A percentile compares a stretch with the other conserved stretches of the same genome.
phyloP scores from a whole-genome alignment of 148 eudicot species.

The Camellia lanceoleosa region DNA sequence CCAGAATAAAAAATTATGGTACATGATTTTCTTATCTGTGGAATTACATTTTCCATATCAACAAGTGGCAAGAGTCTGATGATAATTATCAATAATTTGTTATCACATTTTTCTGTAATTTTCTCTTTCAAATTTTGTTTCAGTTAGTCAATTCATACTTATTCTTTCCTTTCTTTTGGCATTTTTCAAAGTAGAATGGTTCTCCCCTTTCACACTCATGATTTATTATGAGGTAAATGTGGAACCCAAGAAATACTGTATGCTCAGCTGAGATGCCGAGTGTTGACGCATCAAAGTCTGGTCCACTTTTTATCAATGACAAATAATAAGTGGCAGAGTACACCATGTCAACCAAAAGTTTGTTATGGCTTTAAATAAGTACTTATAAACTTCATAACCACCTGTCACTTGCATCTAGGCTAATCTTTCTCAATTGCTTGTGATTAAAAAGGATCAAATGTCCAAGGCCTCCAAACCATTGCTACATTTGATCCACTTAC shows the following conservation, averaged over 20 bases:
- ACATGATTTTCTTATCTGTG: background rate
- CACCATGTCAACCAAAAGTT: background rate
- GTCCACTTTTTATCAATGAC: no score
- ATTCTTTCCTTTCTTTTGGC: constrained; percentile 4
- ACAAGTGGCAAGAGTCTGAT: background rate
- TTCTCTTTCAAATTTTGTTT: background rate
- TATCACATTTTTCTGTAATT: background rate
- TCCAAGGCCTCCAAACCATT: constrained; percentile 83
- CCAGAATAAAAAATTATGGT: background rate
- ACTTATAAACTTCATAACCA: background rate
- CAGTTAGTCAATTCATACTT: background rate
- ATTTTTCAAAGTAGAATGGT: constrained; percentile 2
- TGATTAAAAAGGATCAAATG: constrained; percentile 73
- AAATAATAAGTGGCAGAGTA: no score
- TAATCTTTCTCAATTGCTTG: constrained; percentile 6
- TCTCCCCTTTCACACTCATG: background rate
- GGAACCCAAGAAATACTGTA: no score
- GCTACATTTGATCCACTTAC: constrained; percentile 79
- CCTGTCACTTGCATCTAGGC: background rate
- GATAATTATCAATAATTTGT: background rate
- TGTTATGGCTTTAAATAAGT: background rate
- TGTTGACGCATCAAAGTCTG: no score
- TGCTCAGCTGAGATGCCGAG: no score
- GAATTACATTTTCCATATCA: background rate
- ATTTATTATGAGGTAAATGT: no score